Percentiles rank a stretch among this genome's conserved stretches.
Evolutionary conservation across 768 basidiomycete species (phyloP).

Genomic region (Panaeolus papilionaceus): DNA sequence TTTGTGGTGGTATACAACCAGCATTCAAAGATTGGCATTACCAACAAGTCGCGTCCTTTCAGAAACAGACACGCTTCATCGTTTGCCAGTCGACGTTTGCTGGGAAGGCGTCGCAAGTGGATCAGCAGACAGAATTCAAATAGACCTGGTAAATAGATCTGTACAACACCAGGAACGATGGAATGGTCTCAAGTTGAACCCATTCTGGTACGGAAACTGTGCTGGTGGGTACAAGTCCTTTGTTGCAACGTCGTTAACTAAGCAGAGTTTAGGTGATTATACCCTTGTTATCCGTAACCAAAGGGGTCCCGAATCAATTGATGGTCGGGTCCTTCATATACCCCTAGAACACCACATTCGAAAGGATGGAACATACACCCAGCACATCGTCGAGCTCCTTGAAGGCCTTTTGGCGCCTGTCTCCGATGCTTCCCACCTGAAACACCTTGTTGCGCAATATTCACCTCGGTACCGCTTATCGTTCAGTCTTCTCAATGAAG

Average conservation of each 20-base stretch:
- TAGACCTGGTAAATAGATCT: conserved; percentile 16
- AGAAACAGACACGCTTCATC: conserved; percentile 51
- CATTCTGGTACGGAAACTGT: conserved; percentile 33
- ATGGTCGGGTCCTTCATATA: conserved; percentile 36
- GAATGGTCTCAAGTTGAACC: conserved; percentile 48
- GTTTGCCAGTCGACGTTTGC: conserved; percentile 55
- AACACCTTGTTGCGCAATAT: conserved; percentile 71
- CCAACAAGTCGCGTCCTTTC: conserved; percentile 65
- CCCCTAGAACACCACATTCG: conserved; percentile 26
- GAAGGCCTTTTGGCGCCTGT: conserved; percentile 44
- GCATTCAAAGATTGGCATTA: conserved; percentile 81
- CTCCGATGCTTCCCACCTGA: conserved; percentile 45
- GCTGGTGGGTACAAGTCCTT: conserved; percentile 41
- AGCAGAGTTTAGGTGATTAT: not conserved
- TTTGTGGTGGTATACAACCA: conserved; percentile 94
- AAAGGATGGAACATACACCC: conserved; percentile 4
- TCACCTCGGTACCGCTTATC: conserved; percentile 83
- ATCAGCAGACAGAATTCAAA: conserved; percentile 22
- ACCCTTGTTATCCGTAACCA: not conserved
- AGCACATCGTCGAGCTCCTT: not conserved
- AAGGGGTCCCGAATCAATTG: conserved; percentile 23
- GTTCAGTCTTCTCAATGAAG: conserved; percentile 94
- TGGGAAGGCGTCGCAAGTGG: conserved; percentile 30
- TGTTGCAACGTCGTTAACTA: not conserved
- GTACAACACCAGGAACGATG: conserved; percentile 36